Evolutionary conservation across 192 early-diverging fungal species (phyloP).

Genomic region (Dissophora ornata): DNA sequence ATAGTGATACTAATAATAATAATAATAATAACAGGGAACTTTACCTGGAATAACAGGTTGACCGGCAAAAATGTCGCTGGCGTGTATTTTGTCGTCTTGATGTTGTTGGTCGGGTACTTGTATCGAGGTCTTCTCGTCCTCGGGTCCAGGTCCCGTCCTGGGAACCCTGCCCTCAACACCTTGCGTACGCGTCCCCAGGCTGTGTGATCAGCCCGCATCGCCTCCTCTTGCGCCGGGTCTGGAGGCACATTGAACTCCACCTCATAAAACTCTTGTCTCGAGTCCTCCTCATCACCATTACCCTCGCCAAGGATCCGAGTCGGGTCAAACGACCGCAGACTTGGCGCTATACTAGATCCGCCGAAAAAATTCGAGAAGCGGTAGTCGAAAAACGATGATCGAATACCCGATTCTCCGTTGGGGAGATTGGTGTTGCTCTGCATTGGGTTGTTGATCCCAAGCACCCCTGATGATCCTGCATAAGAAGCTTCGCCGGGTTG

Average conservation of each 20-base stretch:
- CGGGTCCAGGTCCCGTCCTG: conserved; percentile 46
- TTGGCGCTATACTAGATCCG: conserved; percentile 45
- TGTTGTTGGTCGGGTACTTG: conserved; percentile 61
- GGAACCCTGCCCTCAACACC: conserved; percentile 44
- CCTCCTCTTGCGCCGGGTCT: conserved; percentile 29
- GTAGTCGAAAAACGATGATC: conserved; percentile 51
- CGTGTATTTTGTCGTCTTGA: conserved; percentile 62
- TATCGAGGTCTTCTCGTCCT: conserved; percentile 48
- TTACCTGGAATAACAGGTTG: conserved; percentile 60
- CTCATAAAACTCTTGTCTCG: conserved; percentile 41
- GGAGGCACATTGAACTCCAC: conserved; percentile 44
- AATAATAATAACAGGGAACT: neutral
- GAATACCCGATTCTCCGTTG: conserved; percentile 36
- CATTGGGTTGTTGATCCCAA: conserved; percentile 54
- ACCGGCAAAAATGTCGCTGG: conserved; percentile 53
- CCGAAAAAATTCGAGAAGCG: conserved; percentile 34
- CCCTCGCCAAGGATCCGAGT: conserved; percentile 13
- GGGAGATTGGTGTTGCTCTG: conserved; percentile 23
- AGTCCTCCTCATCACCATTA: conserved; percentile 11
- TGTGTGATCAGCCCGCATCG: conserved; percentile 26
- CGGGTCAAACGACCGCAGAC: conserved; percentile 49
- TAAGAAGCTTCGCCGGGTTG: conserved; percentile 4
- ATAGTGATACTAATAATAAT: too few relatives aligned
- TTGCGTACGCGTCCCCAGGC: conserved; percentile 29
- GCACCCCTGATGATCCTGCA: conserved; percentile 9